phyloP scores from a whole-genome alignment of 2,329 filamentous ascomycete species.

The Colletotrichum tanaceti region DNA sequence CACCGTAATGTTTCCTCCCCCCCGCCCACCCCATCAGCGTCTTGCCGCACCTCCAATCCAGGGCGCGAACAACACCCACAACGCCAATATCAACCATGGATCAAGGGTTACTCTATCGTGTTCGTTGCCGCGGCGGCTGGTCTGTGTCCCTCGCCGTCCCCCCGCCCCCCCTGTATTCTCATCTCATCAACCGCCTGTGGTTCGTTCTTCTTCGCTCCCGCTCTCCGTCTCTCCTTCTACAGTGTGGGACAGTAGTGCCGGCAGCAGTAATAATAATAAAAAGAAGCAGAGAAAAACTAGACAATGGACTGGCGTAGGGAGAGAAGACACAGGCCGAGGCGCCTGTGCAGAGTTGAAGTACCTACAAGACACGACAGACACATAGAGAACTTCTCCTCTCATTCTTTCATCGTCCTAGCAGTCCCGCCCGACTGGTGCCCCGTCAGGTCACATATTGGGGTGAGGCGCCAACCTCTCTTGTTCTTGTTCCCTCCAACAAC shows the following conservation, averaged over 20 bases:
- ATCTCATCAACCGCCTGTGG: constrained; percentile 1
- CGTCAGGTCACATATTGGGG: neutral
- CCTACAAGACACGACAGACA: neutral
- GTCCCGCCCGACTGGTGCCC: neutral
- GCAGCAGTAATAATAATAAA: neutral
- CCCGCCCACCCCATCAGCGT: neutral
- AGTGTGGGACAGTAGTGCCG: neutral
- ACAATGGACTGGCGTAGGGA: neutral
- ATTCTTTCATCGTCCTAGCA: constrained; percentile 13
- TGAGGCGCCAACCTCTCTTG: constrained; percentile 13
- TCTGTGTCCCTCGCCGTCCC: neutral
- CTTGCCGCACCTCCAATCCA: constrained; percentile 34
- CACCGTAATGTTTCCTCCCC: constrained; percentile 34
- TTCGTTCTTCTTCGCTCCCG: no score
- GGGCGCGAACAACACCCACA: neutral
- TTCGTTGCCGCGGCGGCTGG: constrained; percentile 7
- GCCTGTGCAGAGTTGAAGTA: neutral
- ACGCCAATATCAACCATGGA: neutral
- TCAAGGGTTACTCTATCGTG: constrained; percentile 9
- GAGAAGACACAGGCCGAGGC: neutral
- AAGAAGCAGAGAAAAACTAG: neutral
- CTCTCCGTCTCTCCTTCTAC: constrained; percentile 7
- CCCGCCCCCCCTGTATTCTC: neutral
- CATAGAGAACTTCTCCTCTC: neutral
- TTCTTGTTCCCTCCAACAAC: neutral